These are phyloP conservation scores for Rostrohypoxylon terebratum DNA, from an alignment of 495 filamentous ascomycete species.

Conservation along the genomic window DNA sequence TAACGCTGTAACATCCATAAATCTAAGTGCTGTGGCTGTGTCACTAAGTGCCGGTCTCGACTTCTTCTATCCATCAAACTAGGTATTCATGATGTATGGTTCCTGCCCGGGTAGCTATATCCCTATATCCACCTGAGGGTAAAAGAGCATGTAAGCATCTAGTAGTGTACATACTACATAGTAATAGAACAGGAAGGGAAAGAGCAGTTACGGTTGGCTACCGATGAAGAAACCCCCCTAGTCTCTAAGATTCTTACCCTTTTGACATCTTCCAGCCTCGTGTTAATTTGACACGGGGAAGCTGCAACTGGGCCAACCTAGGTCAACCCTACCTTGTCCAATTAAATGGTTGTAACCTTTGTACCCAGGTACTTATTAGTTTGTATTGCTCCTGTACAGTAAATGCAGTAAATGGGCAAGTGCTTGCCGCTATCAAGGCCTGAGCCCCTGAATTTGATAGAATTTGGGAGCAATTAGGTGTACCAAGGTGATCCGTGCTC, in stretches of 20 bases:
- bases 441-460: slow-evolving; percentile 39
- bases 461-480: neutral
- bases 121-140: neutral
- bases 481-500: slow-evolving; percentile 42
- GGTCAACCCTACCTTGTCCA: slow-evolving; percentile 39
- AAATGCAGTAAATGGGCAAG: neutral
- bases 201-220: slow-evolving; percentile 25
- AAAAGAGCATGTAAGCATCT: neutral
- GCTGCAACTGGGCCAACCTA: slow-evolving; percentile 19
- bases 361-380: slow-evolving; percentile 25
- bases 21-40: slow-evolving; percentile 8
- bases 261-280: slow-evolving; percentile 42
- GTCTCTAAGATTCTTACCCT: slow-evolving; percentile 13
- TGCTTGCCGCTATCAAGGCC: slow-evolving; percentile 8
- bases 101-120: too few species aligned
- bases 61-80: slow-evolving; percentile 4
- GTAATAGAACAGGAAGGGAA: neutral
- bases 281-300: slow-evolving; percentile 44
- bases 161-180: neutral
- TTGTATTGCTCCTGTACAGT: neutral
- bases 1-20: neutral
- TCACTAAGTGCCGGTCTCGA: slow-evolving; percentile 13
- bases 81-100: too few species aligned
- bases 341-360: slow-evolving; percentile 37
- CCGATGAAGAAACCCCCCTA: neutral